These are phyloP conservation scores for Didymosphaeria variabile DNA, from an alignment of 2,329 filamentous ascomycete species.

Conservation along the genomic window DNA sequence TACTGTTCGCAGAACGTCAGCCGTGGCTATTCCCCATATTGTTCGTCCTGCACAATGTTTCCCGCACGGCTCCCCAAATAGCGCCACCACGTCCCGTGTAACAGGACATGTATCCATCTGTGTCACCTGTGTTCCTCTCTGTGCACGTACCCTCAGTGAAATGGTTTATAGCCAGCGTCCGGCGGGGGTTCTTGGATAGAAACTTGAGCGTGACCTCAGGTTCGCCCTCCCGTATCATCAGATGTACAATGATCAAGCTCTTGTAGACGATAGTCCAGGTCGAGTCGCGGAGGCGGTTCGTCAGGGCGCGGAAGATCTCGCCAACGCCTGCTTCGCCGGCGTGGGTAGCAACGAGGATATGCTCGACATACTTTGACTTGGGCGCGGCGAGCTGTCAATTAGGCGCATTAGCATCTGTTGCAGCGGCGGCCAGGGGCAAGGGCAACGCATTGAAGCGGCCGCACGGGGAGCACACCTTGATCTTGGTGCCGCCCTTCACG, in stretches of 20 bases:
- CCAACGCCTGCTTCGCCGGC: conserved; percentile 93
- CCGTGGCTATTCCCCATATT: conserved; percentile 19
- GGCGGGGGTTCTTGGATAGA: conserved; percentile 78
- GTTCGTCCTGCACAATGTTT: neutral
- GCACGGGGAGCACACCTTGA: conserved; percentile 71
- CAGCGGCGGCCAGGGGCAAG: neutral
- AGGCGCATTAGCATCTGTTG: conserved; percentile 30
- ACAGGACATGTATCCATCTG: neutral
- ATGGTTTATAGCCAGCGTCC: conserved; percentile 84
- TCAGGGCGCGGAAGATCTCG: conserved; percentile 92
- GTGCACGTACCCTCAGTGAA: conserved; percentile 83
- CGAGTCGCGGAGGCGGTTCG: conserved; percentile 88
- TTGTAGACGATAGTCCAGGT: conserved; percentile 99
- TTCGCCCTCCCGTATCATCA: conserved; percentile 97
- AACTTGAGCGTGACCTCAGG: conserved; percentile 87
- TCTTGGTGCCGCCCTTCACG: conserved; percentile 97
- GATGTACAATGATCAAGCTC: conserved; percentile 90
- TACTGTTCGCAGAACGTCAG: conserved; percentile 64
- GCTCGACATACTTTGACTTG: conserved; percentile 99
- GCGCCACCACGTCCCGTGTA: too few relatives aligned
- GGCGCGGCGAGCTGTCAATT: conserved; percentile 81
- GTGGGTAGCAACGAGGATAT: conserved; percentile 94
- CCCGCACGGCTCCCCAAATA: neutral
- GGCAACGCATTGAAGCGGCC: conserved; percentile 1
- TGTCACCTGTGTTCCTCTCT: neutral